A percentile compares a stretch with the other conserved stretches of the same genome.
Conservation (phyloP, 1,139 yeast species). For the Debaryomycetaceae sp. region DNA sequence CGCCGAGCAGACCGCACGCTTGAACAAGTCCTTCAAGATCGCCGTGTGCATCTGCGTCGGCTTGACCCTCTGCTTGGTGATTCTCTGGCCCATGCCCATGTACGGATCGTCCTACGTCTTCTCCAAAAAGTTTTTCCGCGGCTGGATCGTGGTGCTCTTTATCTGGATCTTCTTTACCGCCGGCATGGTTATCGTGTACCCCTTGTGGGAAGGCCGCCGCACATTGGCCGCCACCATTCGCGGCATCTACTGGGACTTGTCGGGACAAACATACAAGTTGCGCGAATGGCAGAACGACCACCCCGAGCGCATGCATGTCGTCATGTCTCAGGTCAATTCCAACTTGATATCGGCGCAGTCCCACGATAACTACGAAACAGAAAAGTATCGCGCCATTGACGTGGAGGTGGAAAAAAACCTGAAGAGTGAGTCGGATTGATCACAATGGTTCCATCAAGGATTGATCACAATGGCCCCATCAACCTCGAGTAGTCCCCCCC, state of each 20-base stretch:
- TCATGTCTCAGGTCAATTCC: slow-evolving; percentile 44
- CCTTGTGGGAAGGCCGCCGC: slow-evolving; percentile 56
- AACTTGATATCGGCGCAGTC: slow-evolving; percentile 17
- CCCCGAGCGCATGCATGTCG: slow-evolving; percentile 63
- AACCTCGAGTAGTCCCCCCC: no score
- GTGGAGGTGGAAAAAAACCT: slow-evolving; percentile 9
- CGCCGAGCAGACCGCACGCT: slow-evolving; percentile 32
- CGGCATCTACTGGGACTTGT: slow-evolving; percentile 75
- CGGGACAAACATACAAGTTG: slow-evolving; percentile 64
- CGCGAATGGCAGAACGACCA: slow-evolving; percentile 61
- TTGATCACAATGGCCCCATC: no score
- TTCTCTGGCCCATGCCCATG: slow-evolving; percentile 87
- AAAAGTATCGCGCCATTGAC: slow-evolving; percentile 16
- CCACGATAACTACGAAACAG: slow-evolving; percentile 11
- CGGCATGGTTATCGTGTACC: slow-evolving; percentile 46
- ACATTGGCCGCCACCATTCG: slow-evolving; percentile 54
- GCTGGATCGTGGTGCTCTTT: slow-evolving; percentile 70
- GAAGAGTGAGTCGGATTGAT: not conserved
- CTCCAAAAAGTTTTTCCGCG: slow-evolving; percentile 63
- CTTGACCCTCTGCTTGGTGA: slow-evolving; percentile 48
- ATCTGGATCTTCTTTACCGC: slow-evolving; percentile 59
- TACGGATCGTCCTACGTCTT: slow-evolving; percentile 66
- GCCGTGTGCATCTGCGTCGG: slow-evolving; percentile 46
- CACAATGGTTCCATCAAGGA: no score
- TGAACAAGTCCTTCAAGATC: slow-evolving; percentile 40